Evolutionary conservation across 192 early-diverging fungal genomes (phyloP).

Genomic region (Lobulomyces angularis): DNA sequence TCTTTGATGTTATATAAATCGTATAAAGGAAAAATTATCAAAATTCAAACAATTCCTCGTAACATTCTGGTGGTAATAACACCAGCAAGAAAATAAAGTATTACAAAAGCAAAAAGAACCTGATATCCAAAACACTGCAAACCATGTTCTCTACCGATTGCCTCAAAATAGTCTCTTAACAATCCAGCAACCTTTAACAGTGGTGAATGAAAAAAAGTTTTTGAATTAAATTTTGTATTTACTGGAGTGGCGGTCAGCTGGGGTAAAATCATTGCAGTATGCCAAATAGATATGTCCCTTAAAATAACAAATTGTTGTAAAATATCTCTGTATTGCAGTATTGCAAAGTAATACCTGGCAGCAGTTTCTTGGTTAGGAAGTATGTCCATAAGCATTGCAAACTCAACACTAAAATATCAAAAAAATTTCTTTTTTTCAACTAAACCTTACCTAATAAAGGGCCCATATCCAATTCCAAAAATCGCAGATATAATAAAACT

Average conservation of each 20-base stretch:
- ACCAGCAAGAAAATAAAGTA: conserved; percentile 18
- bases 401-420: conserved; percentile 6
- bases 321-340: no score
- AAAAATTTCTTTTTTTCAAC: no score
- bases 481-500: conserved; percentile 9
- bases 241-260: conserved; percentile 27
- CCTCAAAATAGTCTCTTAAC: conserved; percentile 22
- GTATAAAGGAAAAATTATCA: no score
- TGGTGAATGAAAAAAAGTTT: no score
- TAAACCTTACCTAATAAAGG: conserved; percentile 10
- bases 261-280: conserved; percentile 14
- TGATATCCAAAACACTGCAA: conserved; percentile 28
- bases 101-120: conserved; percentile 13
- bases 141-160: conserved; percentile 7
- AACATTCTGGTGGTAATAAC: conserved; percentile 11
- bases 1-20: no score
- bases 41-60: conserved; percentile 7
- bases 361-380: conserved; percentile 11
- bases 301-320: conserved; percentile 14
- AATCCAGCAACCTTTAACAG: conserved; percentile 25
- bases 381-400: conserved; percentile 26
- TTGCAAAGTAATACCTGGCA: no score
- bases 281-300: conserved; percentile 33
- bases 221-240: no score
- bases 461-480: conserved; percentile 21